Base-by-base conservation (phyloP, 306 rosid genomes). In the Glycine latifolia region DNA sequence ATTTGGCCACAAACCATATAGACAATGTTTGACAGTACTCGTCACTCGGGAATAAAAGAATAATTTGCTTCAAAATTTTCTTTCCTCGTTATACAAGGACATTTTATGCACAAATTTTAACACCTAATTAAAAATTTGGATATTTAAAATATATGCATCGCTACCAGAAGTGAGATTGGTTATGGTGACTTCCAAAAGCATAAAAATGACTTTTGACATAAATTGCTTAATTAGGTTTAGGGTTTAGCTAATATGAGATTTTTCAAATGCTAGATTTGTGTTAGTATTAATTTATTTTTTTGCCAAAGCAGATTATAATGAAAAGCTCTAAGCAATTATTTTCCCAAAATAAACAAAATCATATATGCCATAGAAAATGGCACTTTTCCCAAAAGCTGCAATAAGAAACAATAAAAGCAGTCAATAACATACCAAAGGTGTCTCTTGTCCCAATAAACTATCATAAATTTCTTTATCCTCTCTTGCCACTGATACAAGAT, bases 381-480 rank as follows among this genome's bases (percentile, higher is more conserved):
- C 62, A 70, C 10, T 78, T 54, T 76, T 68, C 79, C 9, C 81
- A 82, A 81, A 52, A 78, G 46, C 50, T 60, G 49, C 52, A 78
- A 50, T 8, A 73, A 20, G 60, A 65, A 61, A 76, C 39, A 37
- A 61, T 67, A 83, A 67, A 60, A 76, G 71, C 66, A 71, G 46
- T 77, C 54, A 67, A 75, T 58, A n/a, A n/a, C n/a, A 65, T 89
- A 95, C 99, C 96, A 88, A 77, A 90, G 98, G 97, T 59, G 94
- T 89, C 71, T 87, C 98, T 84, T 81, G 94, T 82, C 89, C 97
- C 90, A 90, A 83, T 79, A 88, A 81, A 85, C 87, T 85, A 78
- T 89, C 94, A 3, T 8, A 85, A 79, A 85, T 77, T 73, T 87
- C 93, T 79, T 86, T 87, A 59, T 87, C 94, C 71, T 95, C 97